Evolutionary conservation across 257 asterid genomes (phyloP).

Genomic region (Gentiana dahurica): DNA sequence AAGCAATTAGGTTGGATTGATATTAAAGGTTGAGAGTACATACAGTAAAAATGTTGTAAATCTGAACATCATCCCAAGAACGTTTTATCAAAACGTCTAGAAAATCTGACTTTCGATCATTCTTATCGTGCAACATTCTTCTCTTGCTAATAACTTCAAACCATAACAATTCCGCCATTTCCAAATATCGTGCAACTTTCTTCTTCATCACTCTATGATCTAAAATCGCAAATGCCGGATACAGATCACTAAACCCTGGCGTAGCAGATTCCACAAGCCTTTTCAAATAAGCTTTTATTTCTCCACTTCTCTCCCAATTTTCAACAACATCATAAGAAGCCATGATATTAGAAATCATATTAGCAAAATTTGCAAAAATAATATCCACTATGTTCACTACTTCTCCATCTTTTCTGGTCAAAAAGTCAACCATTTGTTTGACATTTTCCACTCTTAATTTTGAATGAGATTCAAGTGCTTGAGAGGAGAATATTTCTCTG

Average conservation of each 20-base stretch:
- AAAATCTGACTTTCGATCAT: not conserved
- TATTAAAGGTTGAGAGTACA: too few relatives aligned
- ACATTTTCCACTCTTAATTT: not conserved
- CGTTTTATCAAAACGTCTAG: not conserved
- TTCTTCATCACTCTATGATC: not conserved
- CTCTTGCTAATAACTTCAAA: not conserved
- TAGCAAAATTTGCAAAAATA: not conserved
- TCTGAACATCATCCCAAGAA: slow-evolving; percentile 1
- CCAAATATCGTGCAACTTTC: not conserved
- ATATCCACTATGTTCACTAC: slow-evolving; percentile 1
- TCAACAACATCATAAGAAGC: slow-evolving; percentile 3
- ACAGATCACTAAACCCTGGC: slow-evolving; percentile 4
- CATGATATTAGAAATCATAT: not conserved
- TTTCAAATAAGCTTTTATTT: not conserved
- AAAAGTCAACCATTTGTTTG: not conserved
- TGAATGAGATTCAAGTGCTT: slow-evolving; percentile 1
- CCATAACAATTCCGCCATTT: not conserved
- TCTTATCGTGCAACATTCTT: not conserved
- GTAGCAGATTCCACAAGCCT: not conserved
- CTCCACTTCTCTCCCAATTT: not conserved
- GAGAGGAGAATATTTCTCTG: not conserved
- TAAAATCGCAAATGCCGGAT: not conserved
- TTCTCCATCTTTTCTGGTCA: slow-evolving; percentile 1
- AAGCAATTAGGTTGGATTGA: too few relatives aligned
- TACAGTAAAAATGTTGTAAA: slow-evolving; percentile 5